These are phyloP conservation scores for Eucalyptus regnans DNA, from an alignment of 345 rosid species.

Conservation along the genomic window DNA sequence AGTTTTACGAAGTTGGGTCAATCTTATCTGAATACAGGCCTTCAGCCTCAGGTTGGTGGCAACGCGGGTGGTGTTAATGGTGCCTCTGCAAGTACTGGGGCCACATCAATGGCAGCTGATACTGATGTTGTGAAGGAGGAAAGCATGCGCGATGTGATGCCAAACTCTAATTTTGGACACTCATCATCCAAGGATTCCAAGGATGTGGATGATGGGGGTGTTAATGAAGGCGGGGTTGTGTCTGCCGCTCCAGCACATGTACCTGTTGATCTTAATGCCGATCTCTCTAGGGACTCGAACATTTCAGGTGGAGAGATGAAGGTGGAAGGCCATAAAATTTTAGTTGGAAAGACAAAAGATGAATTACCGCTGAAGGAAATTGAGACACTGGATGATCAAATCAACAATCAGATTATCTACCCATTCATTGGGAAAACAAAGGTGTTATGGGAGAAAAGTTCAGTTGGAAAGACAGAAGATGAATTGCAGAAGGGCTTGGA, in stretches of 20 bases:
- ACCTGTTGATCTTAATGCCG: conserved; percentile 26
- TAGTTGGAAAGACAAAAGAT: neutral
- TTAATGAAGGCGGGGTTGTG: neutral
- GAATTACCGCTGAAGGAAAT: neutral
- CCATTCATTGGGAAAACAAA: neutral
- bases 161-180: neutral
- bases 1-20: conserved; percentile 27
- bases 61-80: neutral
- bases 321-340: neutral
- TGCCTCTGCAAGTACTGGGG: conserved; percentile 1
- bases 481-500: too few relatives aligned
- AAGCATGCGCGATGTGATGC: neutral
- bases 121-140: conserved; percentile 1
- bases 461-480: neutral
- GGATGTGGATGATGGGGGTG: conserved; percentile 1
- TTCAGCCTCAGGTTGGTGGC: neutral
- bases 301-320: neutral
- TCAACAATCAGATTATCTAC: neutral
- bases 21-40: neutral
- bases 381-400: conserved; percentile 1
- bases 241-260: neutral
- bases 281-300: conserved; percentile 6
- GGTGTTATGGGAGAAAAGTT: neutral
- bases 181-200: neutral
- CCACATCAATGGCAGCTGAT: conserved; percentile 4